Evolutionary conservation across 2,329 filamentous ascomycete genomes (phyloP).

Genomic region (Penicillium sp.): DNA sequence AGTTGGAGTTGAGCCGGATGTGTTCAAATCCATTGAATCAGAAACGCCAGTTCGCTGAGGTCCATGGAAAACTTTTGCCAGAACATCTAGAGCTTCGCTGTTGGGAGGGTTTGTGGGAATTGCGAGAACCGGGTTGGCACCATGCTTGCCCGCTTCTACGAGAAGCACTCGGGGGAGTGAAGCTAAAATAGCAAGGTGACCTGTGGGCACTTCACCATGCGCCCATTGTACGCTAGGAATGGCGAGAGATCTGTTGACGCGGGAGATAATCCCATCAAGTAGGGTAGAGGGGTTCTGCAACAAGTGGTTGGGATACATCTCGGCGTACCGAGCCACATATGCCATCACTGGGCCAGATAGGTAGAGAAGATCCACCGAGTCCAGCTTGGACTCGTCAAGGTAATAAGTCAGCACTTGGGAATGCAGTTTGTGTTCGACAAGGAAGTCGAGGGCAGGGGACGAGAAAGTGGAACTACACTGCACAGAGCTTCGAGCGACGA

Average conservation of each 20-base stretch:
- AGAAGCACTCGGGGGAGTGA: slow-evolving; percentile 55
- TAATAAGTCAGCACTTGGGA: slow-evolving; percentile 50
- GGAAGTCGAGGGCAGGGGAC: slow-evolving; percentile 50
- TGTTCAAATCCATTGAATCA: slow-evolving; percentile 33
- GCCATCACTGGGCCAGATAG: slow-evolving; percentile 55
- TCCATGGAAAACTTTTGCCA: slow-evolving; percentile 57
- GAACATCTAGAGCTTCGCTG: slow-evolving; percentile 52
- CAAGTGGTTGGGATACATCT: slow-evolving; percentile 55
- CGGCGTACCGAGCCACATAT: slow-evolving; percentile 57
- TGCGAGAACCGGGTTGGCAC: slow-evolving; percentile 45
- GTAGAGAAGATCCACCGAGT: slow-evolving; percentile 53
- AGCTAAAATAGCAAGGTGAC: slow-evolving; percentile 57
- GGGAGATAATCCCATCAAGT: slow-evolving; percentile 46
- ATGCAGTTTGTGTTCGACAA: slow-evolving; percentile 52
- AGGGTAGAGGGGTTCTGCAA: slow-evolving; percentile 42
- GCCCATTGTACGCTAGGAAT: slow-evolving; percentile 51
- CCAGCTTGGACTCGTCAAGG: slow-evolving; percentile 49
- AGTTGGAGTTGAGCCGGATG: slow-evolving; percentile 35
- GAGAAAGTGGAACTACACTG: slow-evolving; percentile 39
- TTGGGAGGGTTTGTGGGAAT: slow-evolving; percentile 54
- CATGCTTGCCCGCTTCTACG: slow-evolving; percentile 43
- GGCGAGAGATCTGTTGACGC: slow-evolving; percentile 46
- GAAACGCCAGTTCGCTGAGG: slow-evolving; percentile 34
- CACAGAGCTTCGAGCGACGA: slow-evolving; percentile 29
- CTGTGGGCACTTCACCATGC: slow-evolving; percentile 52